Evolutionary conservation across 805 yeast species (phyloP).

Genomic region (Kuraishia piskuri): DNA sequence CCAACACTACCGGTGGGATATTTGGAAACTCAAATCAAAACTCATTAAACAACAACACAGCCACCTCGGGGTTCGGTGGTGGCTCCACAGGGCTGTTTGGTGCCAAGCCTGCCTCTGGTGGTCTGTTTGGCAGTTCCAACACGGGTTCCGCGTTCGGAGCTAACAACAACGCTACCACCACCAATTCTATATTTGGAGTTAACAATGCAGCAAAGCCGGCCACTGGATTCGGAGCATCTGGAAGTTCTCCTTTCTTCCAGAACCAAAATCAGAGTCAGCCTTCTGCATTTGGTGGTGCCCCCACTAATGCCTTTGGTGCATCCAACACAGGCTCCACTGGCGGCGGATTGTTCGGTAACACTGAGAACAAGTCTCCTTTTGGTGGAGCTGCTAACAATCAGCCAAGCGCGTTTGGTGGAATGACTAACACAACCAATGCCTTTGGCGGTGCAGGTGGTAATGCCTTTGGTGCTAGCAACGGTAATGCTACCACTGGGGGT

Average conservation of each 20-base stretch:
- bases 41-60: conserved; percentile 3
- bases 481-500: conserved; percentile 6
- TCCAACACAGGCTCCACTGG: conserved; percentile 14
- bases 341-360: conserved; percentile 22
- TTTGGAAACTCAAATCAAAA: conserved; percentile 27
- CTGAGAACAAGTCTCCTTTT: conserved; percentile 20
- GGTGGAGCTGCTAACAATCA: conserved; percentile 14
- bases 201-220: conserved; percentile 25
- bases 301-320: conserved; percentile 19
- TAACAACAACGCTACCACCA: conserved; percentile 15
- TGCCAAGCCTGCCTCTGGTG: conserved; percentile 13
- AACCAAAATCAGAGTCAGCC: conserved; percentile 1
- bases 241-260: conserved; percentile 19
- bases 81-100: conserved; percentile 15
- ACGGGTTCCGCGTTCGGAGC: conserved; percentile 7
- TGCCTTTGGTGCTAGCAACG: conserved; percentile 5
- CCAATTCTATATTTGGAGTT: conserved; percentile 21
- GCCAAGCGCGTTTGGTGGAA: background rate
- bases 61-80: conserved; percentile 13
- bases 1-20: conserved; percentile 19
- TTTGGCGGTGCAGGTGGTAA: conserved; percentile 14
- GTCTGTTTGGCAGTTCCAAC: conserved; percentile 9
- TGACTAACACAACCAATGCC: conserved; percentile 6
- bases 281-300: background rate
- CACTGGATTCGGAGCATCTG: conserved; percentile 19